Percentiles rank a stretch among this genome's conserved stretches.
These are phyloP conservation scores for Flaveria ramosissima DNA, from an alignment of 129 eudicot genomes.

Conservation along the genomic window DNA sequence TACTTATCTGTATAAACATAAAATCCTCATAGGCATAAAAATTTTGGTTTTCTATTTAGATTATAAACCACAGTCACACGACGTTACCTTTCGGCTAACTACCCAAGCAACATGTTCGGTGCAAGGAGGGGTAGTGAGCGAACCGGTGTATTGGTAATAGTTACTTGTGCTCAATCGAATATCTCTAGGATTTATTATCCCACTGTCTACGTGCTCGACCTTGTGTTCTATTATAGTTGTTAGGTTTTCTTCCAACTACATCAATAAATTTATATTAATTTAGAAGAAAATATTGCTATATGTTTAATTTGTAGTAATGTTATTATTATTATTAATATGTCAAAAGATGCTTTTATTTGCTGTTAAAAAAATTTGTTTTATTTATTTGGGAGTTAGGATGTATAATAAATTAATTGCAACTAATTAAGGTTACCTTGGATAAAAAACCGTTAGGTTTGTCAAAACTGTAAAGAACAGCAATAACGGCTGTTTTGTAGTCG, in stretches of 20 bases:
- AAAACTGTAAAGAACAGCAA: constrained; percentile 47
- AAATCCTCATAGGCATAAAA: background rate
- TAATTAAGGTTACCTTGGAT: constrained; percentile 34
- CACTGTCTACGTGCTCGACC: constrained; percentile 29
- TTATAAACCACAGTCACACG: background rate
- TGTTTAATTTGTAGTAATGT: too few relatives aligned
- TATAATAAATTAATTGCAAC: too few relatives aligned
- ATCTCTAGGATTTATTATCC: constrained; percentile 40
- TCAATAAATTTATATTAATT: background rate
- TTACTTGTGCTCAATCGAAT: constrained; percentile 37
- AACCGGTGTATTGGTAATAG: constrained; percentile 53
- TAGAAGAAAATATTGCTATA: too few relatives aligned
- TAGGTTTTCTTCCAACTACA: constrained; percentile 41
- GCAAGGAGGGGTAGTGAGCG: constrained; percentile 59
- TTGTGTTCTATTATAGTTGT: constrained; percentile 28
- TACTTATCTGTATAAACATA: constrained; percentile 39
- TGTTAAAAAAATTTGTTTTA: too few relatives aligned
- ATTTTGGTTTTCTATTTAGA: background rate
- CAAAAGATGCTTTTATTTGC: too few relatives aligned
- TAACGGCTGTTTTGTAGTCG: constrained; percentile 45
- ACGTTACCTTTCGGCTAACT: constrained; percentile 37
- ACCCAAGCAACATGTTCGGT: constrained; percentile 54
- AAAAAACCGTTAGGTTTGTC: constrained; percentile 50
- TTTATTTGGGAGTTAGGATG: too few relatives aligned
- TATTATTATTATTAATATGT: too few relatives aligned